Percentiles rank a stretch among this genome's conserved stretches.
phyloP scores from a whole-genome alignment of 768 basidiomycete genomes.

The Auriscalpium orientale region DNA sequence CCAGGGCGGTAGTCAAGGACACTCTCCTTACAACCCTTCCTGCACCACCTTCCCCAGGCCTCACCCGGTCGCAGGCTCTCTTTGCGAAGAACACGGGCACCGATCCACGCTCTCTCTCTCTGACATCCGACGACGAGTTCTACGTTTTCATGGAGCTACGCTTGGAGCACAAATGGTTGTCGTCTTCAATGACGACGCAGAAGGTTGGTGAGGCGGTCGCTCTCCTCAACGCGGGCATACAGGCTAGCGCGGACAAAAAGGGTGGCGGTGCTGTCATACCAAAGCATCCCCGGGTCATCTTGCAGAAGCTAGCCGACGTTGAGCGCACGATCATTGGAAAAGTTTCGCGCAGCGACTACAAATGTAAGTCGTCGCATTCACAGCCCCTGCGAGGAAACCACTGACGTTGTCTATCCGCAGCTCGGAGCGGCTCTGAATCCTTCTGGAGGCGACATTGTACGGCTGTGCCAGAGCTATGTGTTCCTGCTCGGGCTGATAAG shows the following conservation, averaged over 20 bases:
- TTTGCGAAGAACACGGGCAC: neutral
- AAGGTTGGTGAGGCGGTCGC: neutral
- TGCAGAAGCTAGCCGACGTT: neutral
- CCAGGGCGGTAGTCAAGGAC: no score
- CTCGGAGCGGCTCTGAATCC: neutral
- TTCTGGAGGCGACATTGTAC: neutral
- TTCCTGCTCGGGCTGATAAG: no score
- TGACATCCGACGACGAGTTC: slow-evolving; percentile 7
- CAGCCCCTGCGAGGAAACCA: neutral
- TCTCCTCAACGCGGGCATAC: neutral
- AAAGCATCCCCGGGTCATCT: neutral
- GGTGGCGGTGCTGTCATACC: neutral
- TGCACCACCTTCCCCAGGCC: neutral
- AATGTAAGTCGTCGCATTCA: neutral
- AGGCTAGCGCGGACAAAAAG: neutral
- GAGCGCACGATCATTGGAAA: neutral
- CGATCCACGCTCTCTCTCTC: neutral
- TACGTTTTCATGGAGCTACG: slow-evolving; percentile 19
- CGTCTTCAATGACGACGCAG: slow-evolving; percentile 15
- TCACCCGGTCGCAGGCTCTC: neutral
- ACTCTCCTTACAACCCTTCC: neutral
- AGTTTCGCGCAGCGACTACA: neutral
- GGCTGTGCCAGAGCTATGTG: neutral
- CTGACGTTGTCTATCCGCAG: neutral
- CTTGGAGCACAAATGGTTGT: slow-evolving; percentile 11